Conservation (phyloP, 2,329 filamentous ascomycete species). For the Fusarium clavum region DNA sequence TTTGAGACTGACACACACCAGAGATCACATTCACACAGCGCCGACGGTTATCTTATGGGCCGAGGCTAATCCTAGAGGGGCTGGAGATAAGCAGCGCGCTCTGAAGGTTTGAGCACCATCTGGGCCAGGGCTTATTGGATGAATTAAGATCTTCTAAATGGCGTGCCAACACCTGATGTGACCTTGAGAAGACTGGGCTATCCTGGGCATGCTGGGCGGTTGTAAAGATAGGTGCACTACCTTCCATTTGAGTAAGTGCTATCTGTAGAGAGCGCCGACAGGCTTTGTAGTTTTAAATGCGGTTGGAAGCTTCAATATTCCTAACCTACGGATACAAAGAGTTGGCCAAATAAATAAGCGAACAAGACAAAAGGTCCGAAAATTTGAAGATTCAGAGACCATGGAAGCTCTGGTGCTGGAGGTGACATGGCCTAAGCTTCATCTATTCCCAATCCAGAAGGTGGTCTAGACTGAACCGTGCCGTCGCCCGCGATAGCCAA, state of each 20-base stretch:
- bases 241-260: neutral
- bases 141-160: slow-evolving; percentile 22
- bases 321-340: neutral
- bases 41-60: slow-evolving; percentile 30
- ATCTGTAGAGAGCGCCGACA: neutral
- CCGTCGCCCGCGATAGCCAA: slow-evolving; percentile 35
- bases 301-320: neutral
- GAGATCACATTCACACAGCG: slow-evolving; percentile 14
- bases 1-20: slow-evolving; percentile 11
- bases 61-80: slow-evolving; percentile 44
- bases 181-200: neutral
- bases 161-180: slow-evolving; percentile 35
- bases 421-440: slow-evolving; percentile 18
- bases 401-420: slow-evolving; percentile 24
- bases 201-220: neutral
- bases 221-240: neutral
- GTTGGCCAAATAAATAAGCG: slow-evolving; percentile 3
- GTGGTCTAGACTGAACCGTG: slow-evolving; percentile 23
- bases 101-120: slow-evolving; percentile 35
- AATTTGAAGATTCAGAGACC: slow-evolving; percentile 23
- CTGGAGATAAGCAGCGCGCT: slow-evolving; percentile 43
- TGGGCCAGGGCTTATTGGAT: slow-evolving; percentile 32
- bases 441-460: slow-evolving; percentile 34
- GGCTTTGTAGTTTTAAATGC: neutral
- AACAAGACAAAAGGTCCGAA: slow-evolving; percentile 44